Percentiles rank a stretch among this genome's conserved stretches.
These are phyloP conservation scores for Lanzia echinophila DNA, from an alignment of 2,329 filamentous ascomycete genomes.

Conservation along the genomic window DNA sequence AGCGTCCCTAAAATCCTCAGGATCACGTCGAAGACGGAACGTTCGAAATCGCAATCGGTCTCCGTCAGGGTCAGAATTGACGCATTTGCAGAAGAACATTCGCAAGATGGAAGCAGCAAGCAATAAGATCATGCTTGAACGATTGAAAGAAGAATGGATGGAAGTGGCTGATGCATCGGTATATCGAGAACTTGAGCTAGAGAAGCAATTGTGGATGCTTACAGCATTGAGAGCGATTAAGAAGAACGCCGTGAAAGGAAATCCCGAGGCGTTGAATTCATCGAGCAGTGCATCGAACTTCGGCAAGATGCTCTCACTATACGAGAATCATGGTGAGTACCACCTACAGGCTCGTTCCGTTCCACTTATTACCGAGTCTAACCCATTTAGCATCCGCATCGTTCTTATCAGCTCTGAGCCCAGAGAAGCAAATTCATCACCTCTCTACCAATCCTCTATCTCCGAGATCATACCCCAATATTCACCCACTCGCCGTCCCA, in stretches of 20 bases:
- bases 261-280: not conserved
- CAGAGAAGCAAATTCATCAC: slow-evolving; percentile 38
- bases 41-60: slow-evolving; percentile 2
- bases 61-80: slow-evolving; percentile 18
- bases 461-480: slow-evolving; percentile 30
- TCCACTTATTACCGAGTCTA: not conserved
- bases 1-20: slow-evolving; percentile 2
- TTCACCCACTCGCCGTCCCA: slow-evolving; percentile 30
- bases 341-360: not conserved
- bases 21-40: slow-evolving; percentile 5
- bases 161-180: slow-evolving; percentile 40
- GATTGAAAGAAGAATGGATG: slow-evolving; percentile 47
- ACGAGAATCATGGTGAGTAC: slow-evolving; percentile 28
- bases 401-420: slow-evolving; percentile 27
- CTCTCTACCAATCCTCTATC: slow-evolving; percentile 34
- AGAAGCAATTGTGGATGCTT: slow-evolving; percentile 57
- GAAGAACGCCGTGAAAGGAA: not conserved
- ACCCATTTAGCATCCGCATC: slow-evolving; percentile 23
- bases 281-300: not conserved
- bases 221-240: slow-evolving; percentile 40
- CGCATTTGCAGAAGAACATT: slow-evolving; percentile 46
- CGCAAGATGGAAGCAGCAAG: slow-evolving; percentile 48
- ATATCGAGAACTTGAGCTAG: slow-evolving; percentile 45
- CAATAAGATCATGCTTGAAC: slow-evolving; percentile 44
- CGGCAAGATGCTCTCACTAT: slow-evolving; percentile 25